phyloP scores from a whole-genome alignment of 257 asterid species.

The Jaltomata sinuosa region DNA sequence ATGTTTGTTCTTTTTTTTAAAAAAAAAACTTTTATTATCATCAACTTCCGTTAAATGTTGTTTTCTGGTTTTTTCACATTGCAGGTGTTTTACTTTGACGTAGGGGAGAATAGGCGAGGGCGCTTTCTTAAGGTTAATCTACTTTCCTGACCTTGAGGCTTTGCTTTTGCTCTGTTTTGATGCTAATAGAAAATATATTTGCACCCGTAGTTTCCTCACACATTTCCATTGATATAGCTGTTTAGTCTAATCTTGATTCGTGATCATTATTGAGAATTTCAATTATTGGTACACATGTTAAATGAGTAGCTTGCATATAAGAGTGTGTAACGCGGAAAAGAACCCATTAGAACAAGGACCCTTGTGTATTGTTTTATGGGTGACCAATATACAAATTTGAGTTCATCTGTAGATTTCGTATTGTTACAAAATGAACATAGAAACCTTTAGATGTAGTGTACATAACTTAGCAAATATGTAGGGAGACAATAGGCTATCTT shows the following conservation, averaged over 20 bases:
- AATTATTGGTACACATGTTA: neutral
- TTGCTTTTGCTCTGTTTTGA: neutral
- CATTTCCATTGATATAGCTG: neutral
- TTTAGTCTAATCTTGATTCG: neutral
- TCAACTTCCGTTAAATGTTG: neutral
- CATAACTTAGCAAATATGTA: too few species aligned
- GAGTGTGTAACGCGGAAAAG: neutral
- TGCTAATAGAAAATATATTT: neutral
- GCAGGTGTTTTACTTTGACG: constrained; percentile 92
- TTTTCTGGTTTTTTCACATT: neutral
- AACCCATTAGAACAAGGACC: neutral
- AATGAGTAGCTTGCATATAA: neutral
- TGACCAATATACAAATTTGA: neutral
- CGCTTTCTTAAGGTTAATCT: constrained; percentile 83
- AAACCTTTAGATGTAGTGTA: too few species aligned
- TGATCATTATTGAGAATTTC: neutral
- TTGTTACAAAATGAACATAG: too few species aligned
- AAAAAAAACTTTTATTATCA: neutral
- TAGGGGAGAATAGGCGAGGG: constrained; percentile 95
- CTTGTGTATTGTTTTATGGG: neutral
- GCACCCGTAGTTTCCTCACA: neutral
- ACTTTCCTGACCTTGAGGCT: neutral
- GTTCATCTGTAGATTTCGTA: neutral
- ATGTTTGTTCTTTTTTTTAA: neutral
- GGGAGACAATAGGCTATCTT: too few species aligned